A percentile compares a stretch with the other conserved stretches of the same genome.
phyloP scores from a whole-genome alignment of 306 rosid species.

The Potentilla sterilis region DNA sequence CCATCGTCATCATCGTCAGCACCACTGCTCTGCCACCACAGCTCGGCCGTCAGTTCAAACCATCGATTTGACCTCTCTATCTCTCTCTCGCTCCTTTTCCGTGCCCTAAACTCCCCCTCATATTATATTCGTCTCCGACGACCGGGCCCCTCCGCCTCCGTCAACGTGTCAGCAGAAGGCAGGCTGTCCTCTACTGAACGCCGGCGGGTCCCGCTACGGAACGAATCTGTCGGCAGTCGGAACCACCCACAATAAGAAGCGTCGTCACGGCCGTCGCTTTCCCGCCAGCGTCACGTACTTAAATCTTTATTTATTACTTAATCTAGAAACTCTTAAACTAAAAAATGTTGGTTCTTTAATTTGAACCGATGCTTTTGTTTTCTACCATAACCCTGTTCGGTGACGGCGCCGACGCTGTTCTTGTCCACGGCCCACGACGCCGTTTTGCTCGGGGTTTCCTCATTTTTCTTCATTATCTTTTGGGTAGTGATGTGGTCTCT shows the following conservation, averaged over 20 bases:
- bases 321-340: background rate
- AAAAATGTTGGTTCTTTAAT: background rate
- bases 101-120: background rate
- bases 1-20: conserved; percentile 3
- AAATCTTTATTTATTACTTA: background rate
- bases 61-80: conserved; percentile 30
- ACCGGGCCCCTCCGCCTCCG: background rate
- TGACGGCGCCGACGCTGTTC: background rate
- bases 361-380: background rate
- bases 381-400: background rate
- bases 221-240: conserved; percentile 53
- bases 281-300: conserved; percentile 7
- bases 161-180: conserved; percentile 7
- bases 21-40: background rate
- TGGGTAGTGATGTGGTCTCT: too few species aligned
- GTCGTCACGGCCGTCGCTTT: conserved; percentile 43
- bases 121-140: background rate
- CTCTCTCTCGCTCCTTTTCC: background rate
- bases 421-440: background rate
- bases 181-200: background rate
- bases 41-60: conserved; percentile 44
- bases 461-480: background rate
- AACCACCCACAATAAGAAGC: background rate
- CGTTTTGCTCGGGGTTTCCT: background rate
- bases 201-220: conserved; percentile 20